Evolutionary conservation across 2,329 filamentous ascomycete species (phyloP).

Genomic region (Pseudogymnoascus sp.): DNA sequence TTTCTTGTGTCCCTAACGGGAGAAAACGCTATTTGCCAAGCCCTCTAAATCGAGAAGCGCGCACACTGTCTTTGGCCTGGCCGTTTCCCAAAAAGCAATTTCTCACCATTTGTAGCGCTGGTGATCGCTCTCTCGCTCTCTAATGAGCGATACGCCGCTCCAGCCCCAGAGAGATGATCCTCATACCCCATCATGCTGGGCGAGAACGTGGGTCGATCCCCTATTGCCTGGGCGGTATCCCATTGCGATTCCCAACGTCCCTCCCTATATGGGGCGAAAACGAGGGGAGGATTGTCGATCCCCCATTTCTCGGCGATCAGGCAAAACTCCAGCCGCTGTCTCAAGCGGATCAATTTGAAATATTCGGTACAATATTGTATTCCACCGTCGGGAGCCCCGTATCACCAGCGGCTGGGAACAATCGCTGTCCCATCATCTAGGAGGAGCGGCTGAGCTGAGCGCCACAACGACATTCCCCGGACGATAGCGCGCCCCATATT

Average conservation of each 20-base stretch:
- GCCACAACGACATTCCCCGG: background rate
- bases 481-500: background rate
- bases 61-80: no score
- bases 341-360: background rate
- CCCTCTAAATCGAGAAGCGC: background rate
- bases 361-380: background rate
- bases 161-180: background rate
- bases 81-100: background rate
- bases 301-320: background rate
- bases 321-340: background rate
- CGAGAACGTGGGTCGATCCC: background rate
- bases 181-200: background rate
- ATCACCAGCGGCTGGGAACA: background rate
- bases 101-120: background rate
- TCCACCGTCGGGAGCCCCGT: background rate
- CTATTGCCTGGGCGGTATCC: background rate
- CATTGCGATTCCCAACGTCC: background rate
- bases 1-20: background rate
- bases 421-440: background rate
- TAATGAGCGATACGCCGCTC: background rate
- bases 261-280: background rate
- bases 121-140: background rate
- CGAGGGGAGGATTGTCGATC: background rate
- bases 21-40: background rate
- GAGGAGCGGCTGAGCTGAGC: background rate